These are phyloP conservation scores for Hypoxylon intermedium DNA, from an alignment of 495 filamentous ascomycete species.

Conservation along the genomic window DNA sequence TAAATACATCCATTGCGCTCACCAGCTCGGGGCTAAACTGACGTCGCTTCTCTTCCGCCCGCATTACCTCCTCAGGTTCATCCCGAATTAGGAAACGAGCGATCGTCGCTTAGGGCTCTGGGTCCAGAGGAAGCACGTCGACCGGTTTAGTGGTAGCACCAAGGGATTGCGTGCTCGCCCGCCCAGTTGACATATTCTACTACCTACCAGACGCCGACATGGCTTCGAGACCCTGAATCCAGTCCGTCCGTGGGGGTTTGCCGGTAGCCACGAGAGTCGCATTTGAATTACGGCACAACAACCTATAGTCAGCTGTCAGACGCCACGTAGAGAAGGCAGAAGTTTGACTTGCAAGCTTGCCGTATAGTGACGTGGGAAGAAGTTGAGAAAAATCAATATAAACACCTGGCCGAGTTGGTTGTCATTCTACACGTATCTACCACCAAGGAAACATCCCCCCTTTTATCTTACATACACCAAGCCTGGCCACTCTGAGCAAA, in stretches of 20 bases:
- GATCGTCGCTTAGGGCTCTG: conserved; percentile 18
- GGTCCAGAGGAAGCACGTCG: conserved; percentile 12
- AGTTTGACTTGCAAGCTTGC: neutral
- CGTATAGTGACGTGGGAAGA: neutral
- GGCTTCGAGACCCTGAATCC: conserved; percentile 36
- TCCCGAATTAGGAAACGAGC: conserved; percentile 25
- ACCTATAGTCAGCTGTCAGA: neutral
- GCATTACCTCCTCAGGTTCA: neutral
- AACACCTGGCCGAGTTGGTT: neutral
- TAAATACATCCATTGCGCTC: conserved; percentile 11
- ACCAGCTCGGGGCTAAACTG: neutral
- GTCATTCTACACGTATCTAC: neutral
- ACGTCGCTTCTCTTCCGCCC: conserved; percentile 4
- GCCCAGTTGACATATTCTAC: conserved; percentile 33
- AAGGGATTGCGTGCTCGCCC: conserved; percentile 37
- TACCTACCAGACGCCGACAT: conserved; percentile 28
- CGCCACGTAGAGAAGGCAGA: conserved; percentile 5
- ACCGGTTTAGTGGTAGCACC: conserved; percentile 25
- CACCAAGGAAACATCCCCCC: neutral
- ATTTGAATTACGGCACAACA: conserved; percentile 9
- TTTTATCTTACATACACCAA: neutral
- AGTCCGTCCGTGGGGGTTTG: conserved; percentile 40
- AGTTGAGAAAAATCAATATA: neutral
- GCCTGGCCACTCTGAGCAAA: neutral
- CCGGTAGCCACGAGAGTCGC: conserved; percentile 8